These are phyloP conservation scores for Myochromella boudieri DNA, from an alignment of 768 basidiomycete genomes.

Conservation along the genomic window DNA sequence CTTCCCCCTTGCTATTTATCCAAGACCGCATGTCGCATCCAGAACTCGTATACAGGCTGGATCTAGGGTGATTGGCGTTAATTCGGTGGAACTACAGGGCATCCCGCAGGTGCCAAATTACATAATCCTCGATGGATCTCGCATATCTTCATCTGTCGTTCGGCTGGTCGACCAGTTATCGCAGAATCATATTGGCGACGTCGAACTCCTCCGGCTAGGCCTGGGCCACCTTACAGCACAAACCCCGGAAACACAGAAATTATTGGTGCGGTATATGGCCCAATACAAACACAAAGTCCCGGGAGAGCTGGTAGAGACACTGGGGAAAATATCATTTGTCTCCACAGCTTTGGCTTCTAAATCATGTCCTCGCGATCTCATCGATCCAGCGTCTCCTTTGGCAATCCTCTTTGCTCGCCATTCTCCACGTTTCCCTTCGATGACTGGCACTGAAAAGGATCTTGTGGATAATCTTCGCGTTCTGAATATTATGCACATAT, in stretches of 20 bases:
- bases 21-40: neutral
- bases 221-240: slow-evolving; percentile 29
- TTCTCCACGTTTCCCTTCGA: slow-evolving; percentile 14
- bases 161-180: slow-evolving; percentile 23
- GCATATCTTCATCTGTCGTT: slow-evolving; percentile 20
- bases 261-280: slow-evolving; percentile 28
- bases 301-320: slow-evolving; percentile 19
- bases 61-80: neutral
- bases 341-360: slow-evolving; percentile 16
- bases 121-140: slow-evolving; percentile 28
- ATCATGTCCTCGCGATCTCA: slow-evolving; percentile 22
- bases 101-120: slow-evolving; percentile 22
- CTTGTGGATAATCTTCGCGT: slow-evolving; percentile 20
- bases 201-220: slow-evolving; percentile 26
- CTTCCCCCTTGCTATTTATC: neutral
- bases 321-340: slow-evolving; percentile 30
- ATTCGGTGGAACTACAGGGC: slow-evolving; percentile 24
- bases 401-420: slow-evolving; percentile 23
- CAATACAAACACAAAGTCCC: slow-evolving; percentile 22
- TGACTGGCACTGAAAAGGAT: neutral
- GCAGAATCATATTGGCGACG: slow-evolving; percentile 15
- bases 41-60: slow-evolving; percentile 6
- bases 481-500: slow-evolving; percentile 26
- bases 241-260: slow-evolving; percentile 22
- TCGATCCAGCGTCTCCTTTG: slow-evolving; percentile 33